These are phyloP conservation scores for Cordyceps cateniannulata DNA, from an alignment of 2,329 filamentous ascomycete genomes.

Conservation along the genomic window DNA sequence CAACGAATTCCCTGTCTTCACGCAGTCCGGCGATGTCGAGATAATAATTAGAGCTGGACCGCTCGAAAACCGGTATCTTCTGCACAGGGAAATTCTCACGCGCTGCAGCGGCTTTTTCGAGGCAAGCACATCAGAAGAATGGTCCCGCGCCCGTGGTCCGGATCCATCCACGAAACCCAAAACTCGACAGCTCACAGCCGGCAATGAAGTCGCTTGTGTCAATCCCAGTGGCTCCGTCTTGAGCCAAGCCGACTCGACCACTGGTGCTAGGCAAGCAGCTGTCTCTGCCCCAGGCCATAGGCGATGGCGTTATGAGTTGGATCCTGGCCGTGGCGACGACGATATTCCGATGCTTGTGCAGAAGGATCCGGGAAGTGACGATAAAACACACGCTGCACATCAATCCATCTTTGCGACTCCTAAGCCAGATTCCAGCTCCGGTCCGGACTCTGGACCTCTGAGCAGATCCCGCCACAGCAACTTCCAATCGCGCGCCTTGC, in stretches of 20 bases:
- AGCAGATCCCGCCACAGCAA: slow-evolving; percentile 31
- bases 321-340: slow-evolving; percentile 63
- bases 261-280: not conserved
- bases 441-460: slow-evolving; percentile 24
- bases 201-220: slow-evolving; percentile 39
- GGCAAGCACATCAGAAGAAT: slow-evolving; percentile 73
- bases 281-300: slow-evolving; percentile 28
- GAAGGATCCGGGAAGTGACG: slow-evolving; percentile 43
- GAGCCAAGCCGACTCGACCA: slow-evolving; percentile 9
- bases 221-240: slow-evolving; percentile 7
- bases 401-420: slow-evolving; percentile 27
- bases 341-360: slow-evolving; percentile 87
- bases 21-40: slow-evolving; percentile 86
- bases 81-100: slow-evolving; percentile 80
- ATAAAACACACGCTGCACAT: slow-evolving; percentile 19
- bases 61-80: slow-evolving; percentile 70
- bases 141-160: slow-evolving; percentile 37
- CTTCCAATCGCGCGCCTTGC: slow-evolving; percentile 42
- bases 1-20: slow-evolving; percentile 91
- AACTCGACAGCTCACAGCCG: slow-evolving; percentile 20
- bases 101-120: slow-evolving; percentile 95
- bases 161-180: slow-evolving; percentile 9
- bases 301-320: slow-evolving; percentile 83
- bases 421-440: slow-evolving; percentile 40
- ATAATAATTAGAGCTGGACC: slow-evolving; percentile 63